Evolutionary conservation across 352 stramenopile genomes (phyloP).

Genomic region (Globisporangium nodosum): DNA sequence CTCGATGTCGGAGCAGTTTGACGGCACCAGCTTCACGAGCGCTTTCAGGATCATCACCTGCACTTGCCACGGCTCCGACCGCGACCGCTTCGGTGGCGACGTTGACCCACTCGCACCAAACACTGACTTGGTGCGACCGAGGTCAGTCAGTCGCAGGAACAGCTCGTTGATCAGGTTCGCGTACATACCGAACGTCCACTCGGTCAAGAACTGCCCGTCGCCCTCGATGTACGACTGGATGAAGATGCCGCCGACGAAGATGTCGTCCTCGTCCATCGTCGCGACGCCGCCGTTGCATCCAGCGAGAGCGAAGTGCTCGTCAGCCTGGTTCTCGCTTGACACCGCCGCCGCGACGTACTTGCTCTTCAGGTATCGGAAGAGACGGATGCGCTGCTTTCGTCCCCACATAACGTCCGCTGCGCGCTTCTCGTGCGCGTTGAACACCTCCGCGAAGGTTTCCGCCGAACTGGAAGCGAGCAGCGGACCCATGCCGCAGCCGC

Average conservation of each 20-base stretch:
- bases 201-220: slow-evolving; percentile 68
- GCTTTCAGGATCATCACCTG: slow-evolving; percentile 80
- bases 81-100: slow-evolving; percentile 7
- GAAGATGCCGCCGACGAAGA: slow-evolving; percentile 82
- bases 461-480: slow-evolving; percentile 42
- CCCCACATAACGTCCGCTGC: slow-evolving; percentile 79
- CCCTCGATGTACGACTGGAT: slow-evolving; percentile 76
- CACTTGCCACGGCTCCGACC: slow-evolving; percentile 58
- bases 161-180: slow-evolving; percentile 54
- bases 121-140: slow-evolving; percentile 47
- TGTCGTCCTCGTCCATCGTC: slow-evolving; percentile 19
- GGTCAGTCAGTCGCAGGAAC: slow-evolving; percentile 43
- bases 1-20: slow-evolving; percentile 42
- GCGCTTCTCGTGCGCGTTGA: slow-evolving; percentile 65
- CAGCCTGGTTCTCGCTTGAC: slow-evolving; percentile 23
- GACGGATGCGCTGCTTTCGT: slow-evolving; percentile 34
- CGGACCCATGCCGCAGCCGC: slow-evolving; percentile 62
- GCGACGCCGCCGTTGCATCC: slow-evolving; percentile 8
- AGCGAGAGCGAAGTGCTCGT: slow-evolving; percentile 19
- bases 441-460: slow-evolving; percentile 50
- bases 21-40: slow-evolving; percentile 52
- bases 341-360: slow-evolving; percentile 46
- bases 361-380: slow-evolving; percentile 62
- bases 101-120: slow-evolving; percentile 24
- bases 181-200: slow-evolving; percentile 76